phyloP scores from a whole-genome alignment of 2,329 filamentous ascomycete genomes.

The Diplocarpon mali region DNA sequence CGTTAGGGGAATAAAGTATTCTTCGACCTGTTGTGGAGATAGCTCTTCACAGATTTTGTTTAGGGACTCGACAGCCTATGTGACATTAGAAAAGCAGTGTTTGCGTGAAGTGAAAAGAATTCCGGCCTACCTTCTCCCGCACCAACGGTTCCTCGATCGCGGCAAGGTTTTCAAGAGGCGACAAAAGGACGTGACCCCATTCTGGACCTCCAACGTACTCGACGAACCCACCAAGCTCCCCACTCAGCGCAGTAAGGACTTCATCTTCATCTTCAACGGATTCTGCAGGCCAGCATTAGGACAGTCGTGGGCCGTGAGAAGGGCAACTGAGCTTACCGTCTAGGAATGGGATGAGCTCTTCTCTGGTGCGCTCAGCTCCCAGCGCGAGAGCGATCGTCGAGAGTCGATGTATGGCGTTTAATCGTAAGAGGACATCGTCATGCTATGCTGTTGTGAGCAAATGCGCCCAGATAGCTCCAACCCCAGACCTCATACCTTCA shows the following conservation, averaged over 20 bases:
- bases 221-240: constrained; percentile 92
- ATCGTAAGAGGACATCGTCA: constrained; percentile 92
- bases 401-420: constrained; percentile 96
- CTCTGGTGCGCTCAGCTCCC: constrained; percentile 89
- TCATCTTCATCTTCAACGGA: constrained; percentile 99
- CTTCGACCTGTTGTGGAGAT: constrained; percentile 85
- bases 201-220: constrained; percentile 95
- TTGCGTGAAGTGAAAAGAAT: no score
- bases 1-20: constrained; percentile 92
- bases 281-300: constrained; percentile 47
- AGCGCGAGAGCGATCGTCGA: constrained; percentile 96
- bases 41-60: constrained; percentile 98
- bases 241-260: constrained; percentile 90
- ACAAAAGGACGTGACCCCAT: constrained; percentile 90
- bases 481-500: constrained; percentile 62
- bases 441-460: constrained; percentile 47
- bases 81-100: constrained; percentile 10
- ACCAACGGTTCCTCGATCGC: constrained; percentile 98
- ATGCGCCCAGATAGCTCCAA: constrained; percentile 1
- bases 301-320: not conserved
- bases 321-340: constrained; percentile 56
- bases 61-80: constrained; percentile 88
- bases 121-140: constrained; percentile 71
- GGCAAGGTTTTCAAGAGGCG: constrained; percentile 92
- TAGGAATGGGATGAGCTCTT: constrained; percentile 97